Base-by-base conservation (phyloP, 2,329 filamentous ascomycete genomes). In the Fusarium equiseti region DNA sequence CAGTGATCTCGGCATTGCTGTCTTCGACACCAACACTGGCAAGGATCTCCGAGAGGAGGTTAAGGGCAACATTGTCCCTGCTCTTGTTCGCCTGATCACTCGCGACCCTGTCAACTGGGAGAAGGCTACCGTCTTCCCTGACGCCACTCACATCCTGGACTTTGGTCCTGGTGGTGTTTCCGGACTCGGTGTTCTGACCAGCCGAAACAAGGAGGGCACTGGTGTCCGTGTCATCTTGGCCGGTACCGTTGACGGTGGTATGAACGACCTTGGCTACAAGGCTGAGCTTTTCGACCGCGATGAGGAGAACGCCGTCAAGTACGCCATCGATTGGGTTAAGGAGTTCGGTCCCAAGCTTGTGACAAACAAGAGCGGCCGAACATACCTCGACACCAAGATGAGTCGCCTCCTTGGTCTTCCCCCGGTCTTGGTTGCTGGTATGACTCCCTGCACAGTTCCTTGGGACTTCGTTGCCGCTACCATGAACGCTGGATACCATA, bases 181-280 rank as follows among this genome's bases (percentile, higher is more conserved):
- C 26, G 97, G 97, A 71, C 90, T 99, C 24, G 97, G 96, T 77
- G 93, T 97, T 48, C 86, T 99, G 70, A 99, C 96, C 62, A 98
- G 97, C 86, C 93, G 96, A 76, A 99, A 98, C 88, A 99, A 99
- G 86, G 97, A 99, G 81, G 96, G 96, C 70, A 98, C 94, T 62
- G 96, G 96, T 76, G 96, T 99, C 38, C 94, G 95, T 66, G 95
- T 99, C 72, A 97, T 99, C 72, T 88, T 99, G 63, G 96, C 94
- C 45, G 96, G 97, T 70, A 89, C 94, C n/a, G 92, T 99, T 76
- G 93, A 95, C 76, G 95, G 95, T 54, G 94, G 94, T 22, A 92
- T 97, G 64, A 86, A 88, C 32, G 96, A 98, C 81, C 92, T 99
- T 68, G 96, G 96, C 59, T 99, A 98, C 86, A 99, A 99, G 87